A percentile compares a stretch with the other conserved stretches of the same genome.
phyloP scores from a whole-genome alignment of 768 basidiomycete species.

The Mycena vulgaris region DNA sequence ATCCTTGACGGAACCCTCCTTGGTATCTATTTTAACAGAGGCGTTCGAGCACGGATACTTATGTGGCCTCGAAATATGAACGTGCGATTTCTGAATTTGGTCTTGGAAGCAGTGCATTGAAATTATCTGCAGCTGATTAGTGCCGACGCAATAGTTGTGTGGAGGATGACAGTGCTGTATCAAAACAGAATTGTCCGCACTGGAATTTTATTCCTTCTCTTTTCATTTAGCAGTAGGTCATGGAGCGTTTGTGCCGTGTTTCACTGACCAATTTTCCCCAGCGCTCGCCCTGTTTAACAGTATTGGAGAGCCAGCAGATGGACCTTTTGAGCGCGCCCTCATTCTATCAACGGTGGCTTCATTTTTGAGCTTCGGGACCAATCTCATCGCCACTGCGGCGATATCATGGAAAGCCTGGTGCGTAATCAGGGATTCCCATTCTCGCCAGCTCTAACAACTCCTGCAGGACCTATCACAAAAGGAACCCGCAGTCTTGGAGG shows the following conservation, averaged over 20 bases:
- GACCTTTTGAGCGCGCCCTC: slow-evolving; percentile 28
- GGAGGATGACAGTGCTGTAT: slow-evolving; percentile 29
- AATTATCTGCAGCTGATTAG: slow-evolving; percentile 10
- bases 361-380: too few relatives aligned
- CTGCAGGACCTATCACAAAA: too few relatives aligned
- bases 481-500: too few relatives aligned
- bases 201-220: slow-evolving; percentile 25
- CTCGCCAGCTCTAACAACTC: too few relatives aligned
- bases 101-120: background rate
- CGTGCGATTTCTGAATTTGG: too few relatives aligned
- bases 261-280: background rate
- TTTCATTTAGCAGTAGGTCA: background rate
- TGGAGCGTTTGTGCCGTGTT: background rate
- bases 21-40: slow-evolving; percentile 25
- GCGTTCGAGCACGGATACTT: background rate
- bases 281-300: slow-evolving; percentile 24
- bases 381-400: too few relatives aligned
- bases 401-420: too few relatives aligned
- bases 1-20: slow-evolving; percentile 22
- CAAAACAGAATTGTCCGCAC: slow-evolving; percentile 19
- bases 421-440: too few relatives aligned
- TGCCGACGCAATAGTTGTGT: slow-evolving; percentile 27
- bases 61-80: too few relatives aligned
- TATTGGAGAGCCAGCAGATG: slow-evolving; percentile 13
- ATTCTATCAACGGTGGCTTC: slow-evolving; percentile 13